phyloP scores from a whole-genome alignment of 2,329 filamentous ascomycete species.

The Xylariales sp. region DNA sequence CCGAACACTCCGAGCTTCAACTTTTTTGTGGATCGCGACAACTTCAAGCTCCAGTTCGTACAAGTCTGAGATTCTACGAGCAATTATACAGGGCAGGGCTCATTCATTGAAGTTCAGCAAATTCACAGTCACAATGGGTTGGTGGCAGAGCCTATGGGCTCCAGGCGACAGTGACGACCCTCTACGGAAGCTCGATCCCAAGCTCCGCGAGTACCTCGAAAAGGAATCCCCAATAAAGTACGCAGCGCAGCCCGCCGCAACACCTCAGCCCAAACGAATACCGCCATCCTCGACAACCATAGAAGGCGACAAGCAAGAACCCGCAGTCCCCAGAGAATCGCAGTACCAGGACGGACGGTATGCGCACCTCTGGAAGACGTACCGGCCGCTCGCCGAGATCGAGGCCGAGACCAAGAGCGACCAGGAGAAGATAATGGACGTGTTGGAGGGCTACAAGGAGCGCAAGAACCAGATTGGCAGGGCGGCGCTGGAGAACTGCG shows the following conservation, averaged over 20 bases:
- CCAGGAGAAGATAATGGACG: slow-evolving; percentile 73
- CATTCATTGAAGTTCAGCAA: too few species aligned
- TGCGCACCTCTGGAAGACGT: slow-evolving; percentile 90
- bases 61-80: too few species aligned
- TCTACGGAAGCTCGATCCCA: slow-evolving; percentile 72
- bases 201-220: slow-evolving; percentile 78
- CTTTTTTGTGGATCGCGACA: slow-evolving; percentile 1
- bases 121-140: slow-evolving; percentile 43
- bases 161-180: slow-evolving; percentile 54
- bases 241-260: slow-evolving; percentile 14
- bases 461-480: slow-evolving; percentile 72
- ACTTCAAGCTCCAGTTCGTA: background rate
- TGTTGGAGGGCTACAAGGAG: slow-evolving; percentile 80
- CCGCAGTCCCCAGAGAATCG: slow-evolving; percentile 43
- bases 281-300: slow-evolving; percentile 4
- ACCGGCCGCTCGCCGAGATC: slow-evolving; percentile 67
- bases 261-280: background rate
- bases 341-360: slow-evolving; percentile 58
- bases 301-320: slow-evolving; percentile 10
- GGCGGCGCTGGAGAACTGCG: slow-evolving; percentile 90
- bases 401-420: slow-evolving; percentile 67
- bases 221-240: slow-evolving; percentile 76
- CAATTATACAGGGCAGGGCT: too few species aligned
- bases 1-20: slow-evolving; percentile 2
- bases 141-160: slow-evolving; percentile 51